Evolutionary conservation across 768 basidiomycete genomes (phyloP).

Genomic region (Candolleomyces eurysporus): DNA sequence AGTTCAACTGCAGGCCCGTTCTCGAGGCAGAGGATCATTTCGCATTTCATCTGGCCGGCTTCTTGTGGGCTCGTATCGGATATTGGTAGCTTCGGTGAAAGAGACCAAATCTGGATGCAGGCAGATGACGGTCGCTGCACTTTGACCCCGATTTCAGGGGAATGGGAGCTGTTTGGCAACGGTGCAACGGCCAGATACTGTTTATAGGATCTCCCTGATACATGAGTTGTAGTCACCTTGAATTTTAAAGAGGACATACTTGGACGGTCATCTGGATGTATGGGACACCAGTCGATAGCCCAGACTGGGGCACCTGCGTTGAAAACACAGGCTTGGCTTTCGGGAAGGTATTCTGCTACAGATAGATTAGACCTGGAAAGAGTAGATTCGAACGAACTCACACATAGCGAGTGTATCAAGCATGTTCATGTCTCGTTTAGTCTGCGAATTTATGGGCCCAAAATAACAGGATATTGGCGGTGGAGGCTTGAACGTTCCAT

Average conservation of each 20-base stretch:
- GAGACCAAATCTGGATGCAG: slow-evolving; percentile 87
- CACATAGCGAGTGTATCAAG: slow-evolving; percentile 60
- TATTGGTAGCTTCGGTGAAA: slow-evolving; percentile 20
- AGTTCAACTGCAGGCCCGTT: slow-evolving; percentile 75
- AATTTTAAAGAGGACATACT: slow-evolving; percentile 36
- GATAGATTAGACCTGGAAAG: slow-evolving; percentile 4
- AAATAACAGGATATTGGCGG: slow-evolving; percentile 60
- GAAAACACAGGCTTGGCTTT: slow-evolving; percentile 67
- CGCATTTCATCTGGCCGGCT: slow-evolving; percentile 62
- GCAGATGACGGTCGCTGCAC: slow-evolving; percentile 52
- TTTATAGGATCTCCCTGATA: slow-evolving; percentile 48
- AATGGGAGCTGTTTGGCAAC: slow-evolving; percentile 61
- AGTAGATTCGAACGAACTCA: slow-evolving; percentile 28
- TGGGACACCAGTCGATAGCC: slow-evolving; percentile 93
- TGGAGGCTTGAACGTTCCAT: slow-evolving; percentile 49
- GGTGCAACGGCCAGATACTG: slow-evolving; percentile 88
- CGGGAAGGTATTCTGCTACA: slow-evolving; percentile 58
- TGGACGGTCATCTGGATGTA: slow-evolving; percentile 53
- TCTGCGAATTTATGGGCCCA: slow-evolving; percentile 61
- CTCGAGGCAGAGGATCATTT: slow-evolving; percentile 84
- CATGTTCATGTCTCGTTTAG: slow-evolving; percentile 44
- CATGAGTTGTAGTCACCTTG: neutral
- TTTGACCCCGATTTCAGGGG: slow-evolving; percentile 65
- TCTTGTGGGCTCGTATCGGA: neutral
- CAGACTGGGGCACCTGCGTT: slow-evolving; percentile 89